Evolutionary conservation across 2,329 filamentous ascomycete genomes (phyloP).

Genomic region (Tricladium varicosporioides): DNA sequence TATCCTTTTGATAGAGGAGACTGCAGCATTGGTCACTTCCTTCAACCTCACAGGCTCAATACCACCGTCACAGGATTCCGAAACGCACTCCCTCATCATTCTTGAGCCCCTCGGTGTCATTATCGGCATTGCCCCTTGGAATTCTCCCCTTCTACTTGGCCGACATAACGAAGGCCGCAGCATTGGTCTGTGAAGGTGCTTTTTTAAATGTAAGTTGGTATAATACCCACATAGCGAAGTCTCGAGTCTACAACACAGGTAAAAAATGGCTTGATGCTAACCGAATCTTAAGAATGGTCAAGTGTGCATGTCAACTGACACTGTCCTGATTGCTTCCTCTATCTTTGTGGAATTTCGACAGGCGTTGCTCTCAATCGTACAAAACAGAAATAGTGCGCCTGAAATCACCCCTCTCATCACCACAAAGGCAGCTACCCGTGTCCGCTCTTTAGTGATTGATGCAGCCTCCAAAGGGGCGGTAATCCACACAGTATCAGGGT

Average conservation of each 20-base stretch:
- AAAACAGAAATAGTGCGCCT: not conserved
- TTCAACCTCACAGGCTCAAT: not conserved
- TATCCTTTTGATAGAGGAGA: constrained; percentile 8
- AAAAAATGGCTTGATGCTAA: not conserved
- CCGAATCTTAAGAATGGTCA: constrained; percentile 33
- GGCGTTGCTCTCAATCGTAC: not conserved
- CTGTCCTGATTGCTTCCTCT: constrained; percentile 28
- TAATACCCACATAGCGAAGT: too few species aligned
- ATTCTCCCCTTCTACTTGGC: constrained; percentile 29
- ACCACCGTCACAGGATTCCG: not conserved
- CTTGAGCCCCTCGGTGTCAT: constrained; percentile 32
- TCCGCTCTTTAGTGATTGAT: constrained; percentile 9
- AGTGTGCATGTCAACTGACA: constrained; percentile 37
- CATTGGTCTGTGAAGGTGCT: constrained; percentile 30
- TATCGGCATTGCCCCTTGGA: constrained; percentile 35
- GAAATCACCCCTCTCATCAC: constrained; percentile 4
- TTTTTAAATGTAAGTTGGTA: constrained; percentile 28
- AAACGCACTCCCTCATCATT: constrained; percentile 10
- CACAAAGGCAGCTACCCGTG: not conserved
- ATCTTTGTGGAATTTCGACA: constrained; percentile 3
- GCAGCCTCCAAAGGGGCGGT: constrained; percentile 11
- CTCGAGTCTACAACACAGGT: too few species aligned
- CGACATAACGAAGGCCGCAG: constrained; percentile 35
- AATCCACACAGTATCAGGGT: constrained; percentile 28
- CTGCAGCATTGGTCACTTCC: constrained; percentile 11